Conservation (phyloP, 1,139 yeast species). For the Kodamaea ohmeri region DNA sequence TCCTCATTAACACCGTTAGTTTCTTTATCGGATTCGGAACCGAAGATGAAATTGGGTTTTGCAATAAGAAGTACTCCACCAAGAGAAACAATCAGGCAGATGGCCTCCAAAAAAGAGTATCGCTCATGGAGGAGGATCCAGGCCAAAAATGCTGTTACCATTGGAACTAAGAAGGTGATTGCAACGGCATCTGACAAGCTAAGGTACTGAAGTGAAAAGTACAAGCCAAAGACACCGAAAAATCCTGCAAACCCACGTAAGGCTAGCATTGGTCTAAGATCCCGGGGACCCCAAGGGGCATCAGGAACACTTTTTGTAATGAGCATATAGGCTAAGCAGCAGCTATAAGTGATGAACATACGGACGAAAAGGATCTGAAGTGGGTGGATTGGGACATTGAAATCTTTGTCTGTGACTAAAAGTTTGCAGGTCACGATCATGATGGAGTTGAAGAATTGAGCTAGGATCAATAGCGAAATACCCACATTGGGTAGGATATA, state of each 20-base stretch:
- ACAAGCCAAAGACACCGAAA: constrained; percentile 73
- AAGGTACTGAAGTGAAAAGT: constrained; percentile 70
- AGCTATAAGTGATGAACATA: constrained; percentile 66
- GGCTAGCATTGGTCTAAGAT: constrained; percentile 51
- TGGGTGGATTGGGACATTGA: constrained; percentile 63
- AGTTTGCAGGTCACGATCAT: constrained; percentile 77
- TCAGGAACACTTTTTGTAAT: constrained; percentile 50
- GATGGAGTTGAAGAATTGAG: constrained; percentile 70
- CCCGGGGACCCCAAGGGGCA: constrained; percentile 71
- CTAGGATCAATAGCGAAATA: constrained; percentile 41
- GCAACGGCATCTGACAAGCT: constrained; percentile 76
- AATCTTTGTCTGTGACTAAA: constrained; percentile 59
- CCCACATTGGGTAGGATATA: constrained; percentile 33
- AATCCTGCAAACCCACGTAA: constrained; percentile 77
- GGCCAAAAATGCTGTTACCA: constrained; percentile 74
- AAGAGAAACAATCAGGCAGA: constrained; percentile 67
- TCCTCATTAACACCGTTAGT: constrained; percentile 27
- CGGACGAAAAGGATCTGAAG: constrained; percentile 73
- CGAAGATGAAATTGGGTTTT: constrained; percentile 73
- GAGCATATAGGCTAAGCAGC: constrained; percentile 55
- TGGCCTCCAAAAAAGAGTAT: constrained; percentile 64
- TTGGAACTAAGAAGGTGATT: constrained; percentile 75
- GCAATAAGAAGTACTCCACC: constrained; percentile 79
- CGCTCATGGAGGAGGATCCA: constrained; percentile 63
- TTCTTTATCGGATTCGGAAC: constrained; percentile 35